These are phyloP conservation scores for Passalora sequoiae DNA, from an alignment of 2,329 filamentous ascomycete genomes.

Conservation along the genomic window DNA sequence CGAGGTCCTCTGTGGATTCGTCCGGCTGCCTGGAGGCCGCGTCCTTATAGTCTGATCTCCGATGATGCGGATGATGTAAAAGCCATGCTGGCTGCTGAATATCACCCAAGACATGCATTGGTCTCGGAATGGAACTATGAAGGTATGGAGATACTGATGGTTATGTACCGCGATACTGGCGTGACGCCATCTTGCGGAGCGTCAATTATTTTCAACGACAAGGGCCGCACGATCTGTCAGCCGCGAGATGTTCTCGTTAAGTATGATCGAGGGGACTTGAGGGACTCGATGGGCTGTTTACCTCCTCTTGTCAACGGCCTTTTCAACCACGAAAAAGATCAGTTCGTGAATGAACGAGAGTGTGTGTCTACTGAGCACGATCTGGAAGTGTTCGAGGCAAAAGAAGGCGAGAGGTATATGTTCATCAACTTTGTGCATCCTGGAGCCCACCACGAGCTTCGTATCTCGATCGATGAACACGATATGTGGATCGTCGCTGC, in stretches of 20 bases:
- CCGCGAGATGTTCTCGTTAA: constrained; percentile 6
- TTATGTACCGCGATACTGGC: constrained; percentile 16
- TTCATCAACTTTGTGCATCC: constrained; percentile 20
- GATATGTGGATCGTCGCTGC: constrained; percentile 21
- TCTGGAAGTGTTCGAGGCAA: constrained; percentile 17
- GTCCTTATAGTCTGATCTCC: constrained; percentile 15
- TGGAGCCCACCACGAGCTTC: constrained; percentile 19
- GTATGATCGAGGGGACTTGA: constrained; percentile 1
- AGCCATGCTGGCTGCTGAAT: constrained; percentile 15
- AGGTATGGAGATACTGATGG: constrained; percentile 7
- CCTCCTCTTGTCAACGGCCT: constrained; percentile 8
- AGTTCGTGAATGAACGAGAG: constrained; percentile 16
- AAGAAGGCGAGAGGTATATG: constrained; percentile 14
- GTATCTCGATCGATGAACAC: constrained; percentile 19
- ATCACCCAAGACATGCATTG: constrained; percentile 11
- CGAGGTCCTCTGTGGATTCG: constrained; percentile 19
- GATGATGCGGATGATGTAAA: constrained; percentile 8
- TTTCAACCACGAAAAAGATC: not conserved
- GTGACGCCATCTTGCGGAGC: constrained; percentile 16
- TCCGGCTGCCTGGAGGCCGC: constrained; percentile 12
- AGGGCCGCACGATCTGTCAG: constrained; percentile 10
- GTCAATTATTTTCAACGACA: constrained; percentile 16
- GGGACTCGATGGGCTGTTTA: constrained; percentile 16
- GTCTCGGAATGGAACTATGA: constrained; percentile 18
- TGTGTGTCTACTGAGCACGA: constrained; percentile 16